A percentile compares a stretch with the other conserved stretches of the same genome.
phyloP scores from a whole-genome alignment of 2,329 filamentous ascomycete genomes.

The Diaporthe helianthi region DNA sequence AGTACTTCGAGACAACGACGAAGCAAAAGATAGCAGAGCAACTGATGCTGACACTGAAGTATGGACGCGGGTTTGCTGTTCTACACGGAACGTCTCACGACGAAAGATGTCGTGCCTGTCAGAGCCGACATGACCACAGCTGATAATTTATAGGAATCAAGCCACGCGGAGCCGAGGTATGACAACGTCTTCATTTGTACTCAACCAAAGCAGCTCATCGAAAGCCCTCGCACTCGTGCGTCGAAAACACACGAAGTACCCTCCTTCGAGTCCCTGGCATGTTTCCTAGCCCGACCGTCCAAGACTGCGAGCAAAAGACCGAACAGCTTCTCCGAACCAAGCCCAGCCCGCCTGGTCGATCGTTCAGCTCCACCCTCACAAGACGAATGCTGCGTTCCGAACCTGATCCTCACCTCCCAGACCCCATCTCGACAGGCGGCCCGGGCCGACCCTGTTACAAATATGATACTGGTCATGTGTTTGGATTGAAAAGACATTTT shows the following conservation, averaged over 20 bases:
- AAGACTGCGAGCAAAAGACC: neutral
- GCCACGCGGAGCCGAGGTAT: neutral
- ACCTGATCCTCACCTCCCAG: fast-evolving
- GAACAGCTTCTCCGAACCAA: neutral
- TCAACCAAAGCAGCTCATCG: too few species aligned
- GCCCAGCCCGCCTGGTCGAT: neutral
- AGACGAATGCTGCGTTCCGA: neutral
- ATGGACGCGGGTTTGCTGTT: neutral
- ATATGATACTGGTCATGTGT: neutral
- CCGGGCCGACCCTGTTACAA: neutral
- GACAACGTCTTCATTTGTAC: too few species aligned
- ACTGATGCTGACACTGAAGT: neutral
- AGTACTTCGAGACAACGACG: neutral
- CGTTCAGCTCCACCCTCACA: neutral
- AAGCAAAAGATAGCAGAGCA: too few species aligned
- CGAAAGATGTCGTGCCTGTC: neutral
- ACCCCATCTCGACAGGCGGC: fast-evolving
- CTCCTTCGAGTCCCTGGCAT: neutral
- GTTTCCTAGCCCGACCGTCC: neutral
- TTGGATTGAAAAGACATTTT: neutral
- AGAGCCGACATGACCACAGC: neutral
- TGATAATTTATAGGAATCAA: neutral
- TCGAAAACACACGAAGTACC: too few species aligned
- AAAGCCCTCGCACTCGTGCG: too few species aligned
- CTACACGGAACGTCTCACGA: neutral